phyloP scores from a whole-genome alignment of 202 grass and related monocot genomes.

The Panicum virgatum region DNA sequence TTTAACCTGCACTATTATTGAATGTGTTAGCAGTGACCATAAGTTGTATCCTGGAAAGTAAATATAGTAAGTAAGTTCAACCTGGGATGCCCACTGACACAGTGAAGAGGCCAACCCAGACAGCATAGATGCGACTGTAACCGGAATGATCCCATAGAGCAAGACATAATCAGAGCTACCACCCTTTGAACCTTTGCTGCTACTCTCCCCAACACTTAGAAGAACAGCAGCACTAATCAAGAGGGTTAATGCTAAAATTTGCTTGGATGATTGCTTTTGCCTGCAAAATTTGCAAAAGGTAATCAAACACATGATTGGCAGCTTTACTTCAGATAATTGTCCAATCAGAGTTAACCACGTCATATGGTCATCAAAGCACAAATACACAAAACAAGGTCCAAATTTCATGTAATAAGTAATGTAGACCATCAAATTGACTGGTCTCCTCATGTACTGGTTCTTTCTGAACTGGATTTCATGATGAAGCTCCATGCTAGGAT shows the following conservation, averaged over 20 bases:
- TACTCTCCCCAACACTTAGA: slow-evolving; percentile 82
- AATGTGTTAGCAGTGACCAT: slow-evolving; percentile 31
- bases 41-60: slow-evolving; percentile 37
- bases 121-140: slow-evolving; percentile 83
- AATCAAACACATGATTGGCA: slow-evolving; percentile 24
- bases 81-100: slow-evolving; percentile 97
- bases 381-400: slow-evolving; percentile 11
- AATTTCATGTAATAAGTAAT: slow-evolving; percentile 6
- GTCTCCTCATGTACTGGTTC: background rate
- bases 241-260: slow-evolving; percentile 70
- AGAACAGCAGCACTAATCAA: slow-evolving; percentile 82
- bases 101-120: slow-evolving; percentile 91
- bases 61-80: slow-evolving; percentile 38
- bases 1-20: slow-evolving; percentile 69
- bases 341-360: slow-evolving; percentile 10
- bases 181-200: slow-evolving; percentile 54
- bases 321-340: slow-evolving; percentile 14
- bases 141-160: slow-evolving; percentile 89
- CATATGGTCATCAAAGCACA: background rate
- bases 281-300: slow-evolving; percentile 53
- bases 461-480: background rate
- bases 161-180: slow-evolving; percentile 63
- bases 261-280: slow-evolving; percentile 84
- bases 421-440: slow-evolving; percentile 1
- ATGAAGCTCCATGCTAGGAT: slow-evolving; percentile 24